Evolutionary conservation across 1,284 basidiomycete species (phyloP), one percentile per base, ranked within the genome.

Genomic region (Mycena sp.): DNA sequence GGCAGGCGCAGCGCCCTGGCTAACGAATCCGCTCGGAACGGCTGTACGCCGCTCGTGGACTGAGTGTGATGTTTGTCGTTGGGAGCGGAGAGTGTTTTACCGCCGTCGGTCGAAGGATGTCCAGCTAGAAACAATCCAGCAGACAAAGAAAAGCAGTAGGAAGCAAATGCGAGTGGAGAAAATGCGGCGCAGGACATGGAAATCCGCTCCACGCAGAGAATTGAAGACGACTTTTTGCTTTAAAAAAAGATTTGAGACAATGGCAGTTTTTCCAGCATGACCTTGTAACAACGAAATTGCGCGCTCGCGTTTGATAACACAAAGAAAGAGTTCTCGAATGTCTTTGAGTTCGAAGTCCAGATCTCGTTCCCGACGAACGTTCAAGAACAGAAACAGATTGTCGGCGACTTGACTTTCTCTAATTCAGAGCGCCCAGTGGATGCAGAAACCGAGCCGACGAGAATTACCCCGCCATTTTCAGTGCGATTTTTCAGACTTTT

Each of bases 51-150:
- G n/a, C n/a, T n/a, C n/a, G n/a, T n/a, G 48, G 38, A 38, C 23
- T 23, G 32, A 50, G 26, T 50, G 48, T 50, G 48, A 50, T 50
- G 21, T 10, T 50, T 37, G 21, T 49, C 19, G 21, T 44, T 44
- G 43, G 14, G 29, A 6, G 46, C 5, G 35, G 14, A 4, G 23
- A 19, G 46, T 32, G 4, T 9, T 45, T 45, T 26, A 45, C 26
- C 26, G 29, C 46, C 29, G 29, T 49, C 29, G 29, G 2, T 28
- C 46, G 29, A 49, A 49, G 46, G 46, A 49, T 32, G 46, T 30
- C 23, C 46, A 49, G 46, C 46, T 49, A 46, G 28, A 46, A 46
- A 46, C 28, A n/a, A n/a, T n/a, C n/a, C n/a, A n/a, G n/a, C n/a
- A n/a, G n/a, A n/a, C n/a, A n/a, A n/a, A n/a, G n/a, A n/a, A n/a